Evolutionary conservation across 768 basidiomycete species (phyloP).

Genomic region (Mycena albidolilacea): DNA sequence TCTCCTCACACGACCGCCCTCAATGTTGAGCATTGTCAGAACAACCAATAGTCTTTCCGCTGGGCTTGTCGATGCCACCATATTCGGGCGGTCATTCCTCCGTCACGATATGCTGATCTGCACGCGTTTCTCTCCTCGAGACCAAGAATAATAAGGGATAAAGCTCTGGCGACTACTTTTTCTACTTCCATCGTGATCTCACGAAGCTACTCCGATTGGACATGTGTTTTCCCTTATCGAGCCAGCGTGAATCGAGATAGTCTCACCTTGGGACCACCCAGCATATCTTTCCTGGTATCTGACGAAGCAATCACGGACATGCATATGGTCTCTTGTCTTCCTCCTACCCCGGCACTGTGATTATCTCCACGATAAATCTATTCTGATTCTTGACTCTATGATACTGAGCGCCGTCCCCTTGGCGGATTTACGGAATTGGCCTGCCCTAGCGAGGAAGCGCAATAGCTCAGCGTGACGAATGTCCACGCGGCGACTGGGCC

Average conservation of each 20-base stretch:
- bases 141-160: not conserved
- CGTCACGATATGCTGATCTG: not conserved
- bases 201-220: conserved; percentile 19
- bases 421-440: conserved; percentile 5
- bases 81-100: not conserved
- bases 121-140: conserved; percentile 2
- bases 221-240: conserved; percentile 33
- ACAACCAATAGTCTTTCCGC: not conserved
- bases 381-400: conserved; percentile 4
- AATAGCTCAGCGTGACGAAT: conserved; percentile 24
- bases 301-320: not conserved
- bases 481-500: conserved; percentile 28
- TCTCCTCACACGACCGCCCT: conserved; percentile 4
- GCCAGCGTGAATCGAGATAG: not conserved
- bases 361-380: not conserved
- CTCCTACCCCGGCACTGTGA: not conserved
- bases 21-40: not conserved
- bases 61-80: not conserved
- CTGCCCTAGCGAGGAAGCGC: conserved; percentile 13
- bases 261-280: not conserved
- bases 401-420: not conserved
- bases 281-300: conserved; percentile 17
- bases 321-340: conserved; percentile 28
- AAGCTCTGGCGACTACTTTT: not conserved
- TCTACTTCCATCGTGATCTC: conserved; percentile 26